A percentile compares a stretch with the other conserved stretches of the same genome.
phyloP scores from a whole-genome alignment of 2,329 filamentous ascomycete species.

The Colletotrichum sp. region DNA sequence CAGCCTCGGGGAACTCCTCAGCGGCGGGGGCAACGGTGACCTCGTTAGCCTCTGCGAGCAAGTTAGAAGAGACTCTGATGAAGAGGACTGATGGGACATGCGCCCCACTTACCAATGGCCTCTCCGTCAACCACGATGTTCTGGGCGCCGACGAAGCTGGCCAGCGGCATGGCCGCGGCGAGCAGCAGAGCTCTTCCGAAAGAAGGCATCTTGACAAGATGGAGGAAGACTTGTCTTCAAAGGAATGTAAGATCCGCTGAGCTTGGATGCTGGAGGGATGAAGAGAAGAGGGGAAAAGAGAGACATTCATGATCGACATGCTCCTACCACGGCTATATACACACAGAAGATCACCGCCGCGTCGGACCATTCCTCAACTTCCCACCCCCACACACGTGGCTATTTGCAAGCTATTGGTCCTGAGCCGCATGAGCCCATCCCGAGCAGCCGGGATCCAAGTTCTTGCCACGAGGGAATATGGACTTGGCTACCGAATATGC shows the following conservation, averaged over 20 bases:
- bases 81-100: not conserved
- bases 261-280: not conserved
- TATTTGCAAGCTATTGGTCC: not conserved
- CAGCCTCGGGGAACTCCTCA: slow-evolving; percentile 2
- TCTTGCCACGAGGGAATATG: slow-evolving; percentile 4
- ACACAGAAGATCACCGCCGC: not conserved
- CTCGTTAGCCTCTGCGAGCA: slow-evolving; percentile 9
- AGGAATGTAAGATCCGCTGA: not conserved
- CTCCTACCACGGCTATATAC: not conserved
- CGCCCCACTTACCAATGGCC: slow-evolving; percentile 21
- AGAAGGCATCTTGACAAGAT: slow-evolving; percentile 11
- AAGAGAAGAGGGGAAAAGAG: not conserved
- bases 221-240: not conserved
- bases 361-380: not conserved
- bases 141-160: slow-evolving; percentile 22
- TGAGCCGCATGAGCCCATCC: not conserved
- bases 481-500: slow-evolving; percentile 1
- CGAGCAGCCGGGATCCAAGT: not conserved
- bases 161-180: slow-evolving; percentile 3
- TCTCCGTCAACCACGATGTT: slow-evolving; percentile 28
- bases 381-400: not conserved
- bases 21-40: slow-evolving; percentile 26
- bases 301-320: not conserved
- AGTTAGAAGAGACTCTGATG: not conserved
- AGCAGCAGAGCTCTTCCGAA: slow-evolving; percentile 1